These are phyloP conservation scores for Suillus paluster DNA, from an alignment of 768 basidiomycete species.

Conservation along the genomic window DNA sequence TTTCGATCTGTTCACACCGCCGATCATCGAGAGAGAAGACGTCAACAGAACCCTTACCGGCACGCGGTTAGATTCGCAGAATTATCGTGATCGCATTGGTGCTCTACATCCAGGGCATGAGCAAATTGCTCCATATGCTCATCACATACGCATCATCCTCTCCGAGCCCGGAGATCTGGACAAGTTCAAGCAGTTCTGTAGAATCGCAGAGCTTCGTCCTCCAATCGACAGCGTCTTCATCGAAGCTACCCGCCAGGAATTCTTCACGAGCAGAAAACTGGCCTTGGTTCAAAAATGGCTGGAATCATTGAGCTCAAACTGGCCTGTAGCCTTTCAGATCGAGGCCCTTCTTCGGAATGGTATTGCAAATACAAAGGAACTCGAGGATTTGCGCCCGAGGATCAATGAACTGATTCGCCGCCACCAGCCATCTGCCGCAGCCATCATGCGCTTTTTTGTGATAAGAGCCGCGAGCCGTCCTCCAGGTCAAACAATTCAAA, in stretches of 20 bases:
- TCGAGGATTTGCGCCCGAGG: conserved; percentile 48
- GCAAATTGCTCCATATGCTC: conserved; percentile 68
- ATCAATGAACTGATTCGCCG: conserved; percentile 46
- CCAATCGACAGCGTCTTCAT: conserved; percentile 42
- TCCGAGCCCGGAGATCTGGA: conserved; percentile 46
- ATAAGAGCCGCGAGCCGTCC: conserved; percentile 51
- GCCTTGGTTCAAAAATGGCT: conserved; percentile 49
- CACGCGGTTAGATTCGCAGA: conserved; percentile 39
- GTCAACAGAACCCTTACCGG: conserved; percentile 57
- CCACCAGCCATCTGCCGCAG: conserved; percentile 42
- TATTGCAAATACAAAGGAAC: conserved; percentile 61
- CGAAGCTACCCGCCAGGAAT: conserved; percentile 50
- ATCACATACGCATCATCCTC: conserved; percentile 68
- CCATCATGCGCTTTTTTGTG: conserved; percentile 59
- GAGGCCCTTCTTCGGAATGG: conserved; percentile 70
- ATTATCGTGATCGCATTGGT: conserved; percentile 61
- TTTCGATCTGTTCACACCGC: conserved; percentile 70
- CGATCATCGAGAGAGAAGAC: conserved; percentile 61
- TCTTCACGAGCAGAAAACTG: conserved; percentile 56
- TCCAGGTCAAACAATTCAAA: conserved; percentile 43
- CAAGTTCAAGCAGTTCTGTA: conserved; percentile 59
- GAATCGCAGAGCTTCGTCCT: conserved; percentile 48
- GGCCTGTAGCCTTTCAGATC: conserved; percentile 78
- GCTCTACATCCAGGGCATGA: conserved; percentile 62
- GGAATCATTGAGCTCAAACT: conserved; percentile 46